A percentile compares a stretch with the other conserved stretches of the same genome.
Evolutionary conservation across 805 yeast genomes (phyloP).

Genomic region (Yamadazyma laniorum): DNA sequence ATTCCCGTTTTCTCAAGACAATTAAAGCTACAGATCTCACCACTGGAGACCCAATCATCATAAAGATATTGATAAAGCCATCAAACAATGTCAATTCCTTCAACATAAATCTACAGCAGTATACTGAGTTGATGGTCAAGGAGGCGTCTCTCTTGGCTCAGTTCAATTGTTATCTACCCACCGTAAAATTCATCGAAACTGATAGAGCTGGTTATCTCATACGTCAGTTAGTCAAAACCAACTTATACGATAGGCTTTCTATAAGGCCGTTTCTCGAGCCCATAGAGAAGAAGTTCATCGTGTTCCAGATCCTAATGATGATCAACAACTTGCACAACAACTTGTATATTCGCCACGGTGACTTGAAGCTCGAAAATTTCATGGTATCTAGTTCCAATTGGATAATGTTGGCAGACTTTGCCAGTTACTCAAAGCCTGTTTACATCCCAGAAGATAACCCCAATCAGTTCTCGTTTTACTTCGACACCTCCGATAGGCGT

Average conservation of each 20-base stretch:
- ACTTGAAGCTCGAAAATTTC: slow-evolving; percentile 86
- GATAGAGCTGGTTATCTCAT: slow-evolving; percentile 89
- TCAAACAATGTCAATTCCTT: slow-evolving; percentile 20
- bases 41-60: slow-evolving; percentile 65
- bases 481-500: slow-evolving; percentile 85
- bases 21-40: slow-evolving; percentile 69
- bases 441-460: slow-evolving; percentile 91
- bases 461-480: slow-evolving; percentile 84
- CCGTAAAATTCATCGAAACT: slow-evolving; percentile 73
- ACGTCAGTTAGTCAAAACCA: slow-evolving; percentile 75
- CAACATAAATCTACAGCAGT: slow-evolving; percentile 23
- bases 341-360: slow-evolving; percentile 73
- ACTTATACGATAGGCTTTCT: slow-evolving; percentile 82
- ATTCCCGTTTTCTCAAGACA: slow-evolving; percentile 83
- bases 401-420: slow-evolving; percentile 79
- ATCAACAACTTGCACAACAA: slow-evolving; percentile 61
- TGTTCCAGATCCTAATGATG: slow-evolving; percentile 72
- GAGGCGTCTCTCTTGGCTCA: slow-evolving; percentile 40
- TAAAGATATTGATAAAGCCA: slow-evolving; percentile 75
- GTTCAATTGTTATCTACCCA: slow-evolving; percentile 67
- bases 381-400: slow-evolving; percentile 88
- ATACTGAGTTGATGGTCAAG: slow-evolving; percentile 28
- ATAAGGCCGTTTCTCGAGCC: slow-evolving; percentile 83
- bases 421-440: slow-evolving; percentile 73
- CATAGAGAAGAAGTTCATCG: slow-evolving; percentile 80